These are phyloP conservation scores for Saccharum officinarum DNA, from an alignment of 176 grass and related monocot species.

Conservation along the genomic window DNA sequence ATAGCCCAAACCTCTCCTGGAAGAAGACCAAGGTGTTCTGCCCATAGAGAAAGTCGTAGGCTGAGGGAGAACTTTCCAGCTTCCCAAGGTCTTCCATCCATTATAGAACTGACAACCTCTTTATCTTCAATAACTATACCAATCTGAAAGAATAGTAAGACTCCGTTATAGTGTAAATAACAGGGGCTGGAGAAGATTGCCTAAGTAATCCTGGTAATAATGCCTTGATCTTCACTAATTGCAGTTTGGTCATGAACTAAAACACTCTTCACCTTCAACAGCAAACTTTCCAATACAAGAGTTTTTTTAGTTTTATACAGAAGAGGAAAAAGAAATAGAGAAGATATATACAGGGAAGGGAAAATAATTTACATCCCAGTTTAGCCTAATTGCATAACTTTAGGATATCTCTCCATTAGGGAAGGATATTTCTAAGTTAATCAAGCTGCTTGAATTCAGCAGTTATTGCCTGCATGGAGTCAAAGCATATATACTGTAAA, in stretches of 20 bases:
- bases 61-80: slow-evolving; percentile 90
- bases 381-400: background rate
- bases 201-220: background rate
- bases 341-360: background rate
- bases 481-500: background rate
- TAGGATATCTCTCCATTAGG: background rate
- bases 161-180: background rate
- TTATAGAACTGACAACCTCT: slow-evolving; percentile 84
- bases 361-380: background rate
- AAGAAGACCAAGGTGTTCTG: slow-evolving; percentile 95
- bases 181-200: background rate
- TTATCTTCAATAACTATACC: slow-evolving; percentile 97
- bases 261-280: background rate
- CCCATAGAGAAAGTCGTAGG: slow-evolving; percentile 83
- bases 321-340: background rate
- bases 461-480: background rate
- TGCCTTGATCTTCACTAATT: background rate
- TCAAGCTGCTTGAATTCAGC: background rate
- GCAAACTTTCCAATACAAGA: background rate
- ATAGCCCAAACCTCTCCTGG: slow-evolving; percentile 72
- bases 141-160: slow-evolving; percentile 60
- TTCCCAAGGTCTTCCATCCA: slow-evolving; percentile 96
- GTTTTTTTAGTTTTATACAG: background rate
- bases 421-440: background rate
- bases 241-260: background rate